These are phyloP conservation scores for Cinchona pubescens DNA, from an alignment of 257 asterid species.

Conservation along the genomic window DNA sequence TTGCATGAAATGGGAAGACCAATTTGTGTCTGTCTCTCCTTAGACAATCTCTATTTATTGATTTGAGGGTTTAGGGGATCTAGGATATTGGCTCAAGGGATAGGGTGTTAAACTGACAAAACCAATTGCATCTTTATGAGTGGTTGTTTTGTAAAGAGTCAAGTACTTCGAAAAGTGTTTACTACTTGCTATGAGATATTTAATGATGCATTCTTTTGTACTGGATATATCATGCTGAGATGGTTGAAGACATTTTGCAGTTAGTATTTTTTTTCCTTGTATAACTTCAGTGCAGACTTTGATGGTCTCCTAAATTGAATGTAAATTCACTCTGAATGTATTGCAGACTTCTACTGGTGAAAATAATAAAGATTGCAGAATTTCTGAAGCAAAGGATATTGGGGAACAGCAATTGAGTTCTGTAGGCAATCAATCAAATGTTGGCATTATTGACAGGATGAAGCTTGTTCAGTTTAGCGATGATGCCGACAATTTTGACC, in stretches of 20 bases:
- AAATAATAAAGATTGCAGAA: slow-evolving; percentile 37
- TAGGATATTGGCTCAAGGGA: neutral
- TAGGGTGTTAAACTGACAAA: neutral
- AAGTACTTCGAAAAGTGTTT: neutral
- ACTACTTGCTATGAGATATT: neutral
- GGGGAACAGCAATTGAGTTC: slow-evolving; percentile 24
- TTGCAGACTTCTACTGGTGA: slow-evolving; percentile 55
- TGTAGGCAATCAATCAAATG: slow-evolving; percentile 23
- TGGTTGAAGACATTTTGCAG: neutral
- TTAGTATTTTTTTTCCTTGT: neutral
- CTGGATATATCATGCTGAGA: neutral
- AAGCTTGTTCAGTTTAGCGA: slow-evolving; percentile 36
- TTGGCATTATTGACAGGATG: slow-evolving; percentile 33
- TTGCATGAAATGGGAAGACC: neutral
- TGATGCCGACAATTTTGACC: slow-evolving; percentile 33
- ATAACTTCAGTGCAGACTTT: neutral
- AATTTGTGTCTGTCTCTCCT: neutral
- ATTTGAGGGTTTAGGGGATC: neutral
- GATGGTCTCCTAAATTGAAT: neutral
- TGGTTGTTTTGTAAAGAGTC: neutral
- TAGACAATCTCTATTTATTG: neutral
- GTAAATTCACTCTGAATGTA: slow-evolving; percentile 41
- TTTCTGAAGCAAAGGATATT: slow-evolving; percentile 34
- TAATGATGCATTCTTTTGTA: neutral
- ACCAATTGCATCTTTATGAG: neutral